phyloP scores from a whole-genome alignment of 2,329 filamentous ascomycete species.

The Xylaria sp. region DNA sequence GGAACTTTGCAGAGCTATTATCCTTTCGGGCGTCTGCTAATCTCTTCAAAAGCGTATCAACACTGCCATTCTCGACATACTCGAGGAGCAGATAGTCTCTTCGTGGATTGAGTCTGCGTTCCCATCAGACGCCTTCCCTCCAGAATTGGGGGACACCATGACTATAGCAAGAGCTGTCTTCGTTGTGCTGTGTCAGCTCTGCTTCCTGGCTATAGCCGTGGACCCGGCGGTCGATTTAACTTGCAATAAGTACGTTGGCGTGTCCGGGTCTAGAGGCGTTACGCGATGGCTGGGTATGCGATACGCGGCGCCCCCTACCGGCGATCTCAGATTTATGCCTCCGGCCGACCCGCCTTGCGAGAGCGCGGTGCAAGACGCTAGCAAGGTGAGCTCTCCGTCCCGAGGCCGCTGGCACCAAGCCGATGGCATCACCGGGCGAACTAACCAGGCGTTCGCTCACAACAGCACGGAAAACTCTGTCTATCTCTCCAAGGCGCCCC shows the following conservation, averaged over 20 bases:
- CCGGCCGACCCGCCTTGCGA: constrained; percentile 62
- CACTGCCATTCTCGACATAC: constrained; percentile 10
- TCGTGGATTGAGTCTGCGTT: background rate
- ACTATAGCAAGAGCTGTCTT: constrained; percentile 16
- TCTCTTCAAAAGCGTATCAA: constrained; percentile 6
- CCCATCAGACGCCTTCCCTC: too few relatives aligned
- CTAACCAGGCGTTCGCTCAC: constrained; percentile 4
- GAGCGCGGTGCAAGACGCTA: constrained; percentile 53
- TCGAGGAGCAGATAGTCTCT: constrained; percentile 16
- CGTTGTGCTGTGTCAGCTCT: constrained; percentile 26
- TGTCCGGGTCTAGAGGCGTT: constrained; percentile 56
- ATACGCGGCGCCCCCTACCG: constrained; percentile 71
- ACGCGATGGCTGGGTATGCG: constrained; percentile 75
- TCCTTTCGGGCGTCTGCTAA: background rate
- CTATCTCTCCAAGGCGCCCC: constrained; percentile 27
- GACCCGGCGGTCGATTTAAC: constrained; percentile 58
- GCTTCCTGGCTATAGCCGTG: constrained; percentile 25
- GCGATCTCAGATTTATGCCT: constrained; percentile 66
- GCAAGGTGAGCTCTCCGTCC: constrained; percentile 45
- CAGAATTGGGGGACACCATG: too few relatives aligned
- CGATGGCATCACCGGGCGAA: background rate
- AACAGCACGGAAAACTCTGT: constrained; percentile 33
- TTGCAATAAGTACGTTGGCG: constrained; percentile 69
- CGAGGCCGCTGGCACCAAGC: background rate
- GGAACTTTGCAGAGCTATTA: background rate